A percentile compares a stretch with the other conserved stretches of the same genome.
These are phyloP conservation scores for Rhizophora mangle DNA, from an alignment of 345 rosid species.

Conservation along the genomic window DNA sequence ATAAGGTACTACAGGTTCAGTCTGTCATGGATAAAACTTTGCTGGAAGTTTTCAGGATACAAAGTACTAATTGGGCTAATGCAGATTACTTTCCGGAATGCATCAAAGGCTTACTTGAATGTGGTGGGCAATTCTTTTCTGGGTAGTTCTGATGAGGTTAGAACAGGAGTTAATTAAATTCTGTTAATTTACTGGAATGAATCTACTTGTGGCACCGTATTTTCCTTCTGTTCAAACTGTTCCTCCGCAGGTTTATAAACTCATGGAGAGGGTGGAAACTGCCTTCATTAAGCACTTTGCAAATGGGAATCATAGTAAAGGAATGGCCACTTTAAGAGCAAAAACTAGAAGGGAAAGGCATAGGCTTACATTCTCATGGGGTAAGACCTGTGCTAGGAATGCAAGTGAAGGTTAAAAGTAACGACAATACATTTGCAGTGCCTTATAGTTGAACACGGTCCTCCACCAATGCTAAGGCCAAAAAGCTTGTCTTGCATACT, in stretches of 20 bases:
- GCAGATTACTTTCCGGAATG: conserved; percentile 60
- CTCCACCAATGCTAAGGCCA: too few relatives aligned
- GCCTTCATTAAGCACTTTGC: conserved; percentile 71
- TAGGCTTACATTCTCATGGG: conserved; percentile 56
- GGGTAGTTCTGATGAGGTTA: conserved; percentile 73
- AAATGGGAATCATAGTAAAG: conserved; percentile 66
- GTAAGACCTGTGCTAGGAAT: conserved; percentile 29
- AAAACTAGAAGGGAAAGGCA: conserved; percentile 58
- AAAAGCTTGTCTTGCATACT: not conserved
- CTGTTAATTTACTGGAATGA: not conserved
- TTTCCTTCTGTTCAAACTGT: conserved; percentile 2
- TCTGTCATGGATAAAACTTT: not conserved
- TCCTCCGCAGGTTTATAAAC: conserved; percentile 45
- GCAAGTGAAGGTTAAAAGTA: too few relatives aligned
- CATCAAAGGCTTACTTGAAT: conserved; percentile 53
- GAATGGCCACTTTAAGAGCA: conserved; percentile 56
- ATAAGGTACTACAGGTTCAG: conserved; percentile 46
- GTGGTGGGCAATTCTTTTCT: conserved; percentile 67
- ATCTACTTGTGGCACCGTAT: not conserved
- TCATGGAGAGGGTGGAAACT: conserved; percentile 61
- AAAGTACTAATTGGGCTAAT: conserved; percentile 1
- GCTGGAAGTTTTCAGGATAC: not conserved
- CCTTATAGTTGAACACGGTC: too few relatives aligned
- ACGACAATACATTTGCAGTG: too few relatives aligned
- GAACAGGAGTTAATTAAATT: not conserved